Evolutionary conservation across 2,329 filamentous ascomycete species (phyloP).

Genomic region (Plenodomus lindquistii): DNA sequence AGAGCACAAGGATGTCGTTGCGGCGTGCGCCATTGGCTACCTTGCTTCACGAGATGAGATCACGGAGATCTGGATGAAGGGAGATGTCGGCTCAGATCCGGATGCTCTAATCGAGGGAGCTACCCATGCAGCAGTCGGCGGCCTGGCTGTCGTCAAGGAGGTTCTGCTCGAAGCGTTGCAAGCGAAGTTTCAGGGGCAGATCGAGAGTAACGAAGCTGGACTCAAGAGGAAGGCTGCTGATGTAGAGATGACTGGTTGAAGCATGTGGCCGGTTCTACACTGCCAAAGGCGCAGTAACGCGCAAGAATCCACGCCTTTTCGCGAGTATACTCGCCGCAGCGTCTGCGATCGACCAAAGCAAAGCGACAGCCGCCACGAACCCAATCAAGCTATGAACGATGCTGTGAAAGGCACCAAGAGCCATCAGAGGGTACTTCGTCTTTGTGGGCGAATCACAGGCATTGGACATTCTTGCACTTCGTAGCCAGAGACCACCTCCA

Average conservation of each 20-base stretch:
- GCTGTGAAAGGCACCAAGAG: too few species aligned
- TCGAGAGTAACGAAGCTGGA: slow-evolving; percentile 14
- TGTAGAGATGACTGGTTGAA: slow-evolving; percentile 41
- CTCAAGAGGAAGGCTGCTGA: slow-evolving; percentile 35
- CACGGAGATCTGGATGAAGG: slow-evolving; percentile 93
- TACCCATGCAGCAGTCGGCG: slow-evolving; percentile 64
- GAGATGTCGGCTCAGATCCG: slow-evolving; percentile 56
- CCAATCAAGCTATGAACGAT: too few species aligned
- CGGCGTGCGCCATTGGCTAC: slow-evolving; percentile 89
- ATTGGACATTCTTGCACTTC: too few species aligned
- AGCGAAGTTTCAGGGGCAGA: slow-evolving; percentile 34
- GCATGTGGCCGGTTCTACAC: background rate
- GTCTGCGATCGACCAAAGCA: too few species aligned
- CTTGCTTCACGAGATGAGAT: slow-evolving; percentile 85
- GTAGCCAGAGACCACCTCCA: too few species aligned
- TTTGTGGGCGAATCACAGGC: too few species aligned
- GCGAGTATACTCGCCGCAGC: too few species aligned
- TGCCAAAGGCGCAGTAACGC: background rate
- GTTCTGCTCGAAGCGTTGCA: slow-evolving; percentile 59
- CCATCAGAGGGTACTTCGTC: too few species aligned
- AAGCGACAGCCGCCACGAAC: too few species aligned
- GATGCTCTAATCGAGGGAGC: slow-evolving; percentile 65
- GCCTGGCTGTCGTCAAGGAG: slow-evolving; percentile 63
- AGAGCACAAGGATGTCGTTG: slow-evolving; percentile 76
- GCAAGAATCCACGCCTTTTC: background rate